Conservation (phyloP, 2,329 filamentous ascomycete genomes). For the Talaromyces sp. region DNA sequence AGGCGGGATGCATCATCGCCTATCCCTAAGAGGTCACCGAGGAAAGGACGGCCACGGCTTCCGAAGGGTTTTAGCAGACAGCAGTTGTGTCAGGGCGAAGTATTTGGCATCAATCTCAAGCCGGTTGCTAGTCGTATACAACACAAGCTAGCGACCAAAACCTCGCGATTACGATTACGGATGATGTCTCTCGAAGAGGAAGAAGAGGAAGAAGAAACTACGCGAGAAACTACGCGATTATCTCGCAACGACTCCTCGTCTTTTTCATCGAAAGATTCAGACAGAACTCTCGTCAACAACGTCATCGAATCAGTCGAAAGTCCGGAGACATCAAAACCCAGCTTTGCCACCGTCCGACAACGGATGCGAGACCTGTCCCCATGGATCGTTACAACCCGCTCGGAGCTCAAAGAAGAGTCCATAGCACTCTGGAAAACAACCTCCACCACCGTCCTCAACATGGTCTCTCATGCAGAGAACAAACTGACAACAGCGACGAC, state of each 20-base stretch:
- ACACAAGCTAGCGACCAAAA: conserved; percentile 27
- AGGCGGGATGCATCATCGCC: background rate
- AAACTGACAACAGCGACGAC: background rate
- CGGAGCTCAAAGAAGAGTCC: conserved; percentile 7
- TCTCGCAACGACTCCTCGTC: conserved; percentile 4
- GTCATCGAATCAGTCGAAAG: background rate
- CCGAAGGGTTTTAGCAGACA: conserved; percentile 24
- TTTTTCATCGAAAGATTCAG: background rate
- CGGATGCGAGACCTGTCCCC: conserved; percentile 17
- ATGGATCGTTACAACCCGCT: conserved; percentile 4
- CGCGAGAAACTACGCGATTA: background rate
- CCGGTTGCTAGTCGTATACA: conserved; percentile 39
- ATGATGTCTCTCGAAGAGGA: background rate
- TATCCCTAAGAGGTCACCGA: background rate
- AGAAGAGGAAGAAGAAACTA: background rate
- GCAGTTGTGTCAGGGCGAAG: conserved; percentile 1
- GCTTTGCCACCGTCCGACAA: conserved; percentile 10
- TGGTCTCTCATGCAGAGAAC: background rate
- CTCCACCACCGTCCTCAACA: conserved; percentile 5
- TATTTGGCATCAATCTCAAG: conserved; percentile 27
- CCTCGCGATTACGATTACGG: conserved; percentile 3
- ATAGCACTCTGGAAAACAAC: conserved; percentile 6
- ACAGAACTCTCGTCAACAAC: background rate
- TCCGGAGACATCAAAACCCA: background rate
- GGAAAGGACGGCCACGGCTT: conserved; percentile 21